Conservation (phyloP, 305 asterid species). For the Fraxinus albicans region DNA sequence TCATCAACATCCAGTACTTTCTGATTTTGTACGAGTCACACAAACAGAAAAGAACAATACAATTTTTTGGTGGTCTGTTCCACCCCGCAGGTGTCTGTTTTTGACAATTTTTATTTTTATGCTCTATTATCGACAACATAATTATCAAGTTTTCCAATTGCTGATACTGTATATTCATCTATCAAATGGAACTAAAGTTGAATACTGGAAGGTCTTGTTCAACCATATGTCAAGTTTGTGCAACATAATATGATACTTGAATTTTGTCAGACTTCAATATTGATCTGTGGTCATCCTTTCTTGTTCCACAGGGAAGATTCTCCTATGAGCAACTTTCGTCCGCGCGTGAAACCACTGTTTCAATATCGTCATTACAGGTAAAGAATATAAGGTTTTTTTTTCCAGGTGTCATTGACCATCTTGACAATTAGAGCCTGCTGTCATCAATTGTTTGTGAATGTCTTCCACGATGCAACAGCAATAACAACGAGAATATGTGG, state of each 20-base stretch:
- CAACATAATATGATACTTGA: constrained; percentile 20
- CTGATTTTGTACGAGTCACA: constrained; percentile 2
- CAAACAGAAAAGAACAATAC: constrained; percentile 6
- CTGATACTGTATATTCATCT: constrained; percentile 15
- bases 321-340: constrained; percentile 79
- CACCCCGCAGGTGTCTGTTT: background rate
- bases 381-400: constrained; percentile 21
- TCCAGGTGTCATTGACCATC: constrained; percentile 12
- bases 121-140: background rate
- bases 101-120: constrained; percentile 6
- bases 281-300: constrained; percentile 25
- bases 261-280: constrained; percentile 16
- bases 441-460: constrained; percentile 7
- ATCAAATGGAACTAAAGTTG: constrained; percentile 21
- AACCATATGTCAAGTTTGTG: constrained; percentile 5
- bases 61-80: constrained; percentile 7
- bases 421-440: background rate
- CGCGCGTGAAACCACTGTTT: constrained; percentile 89
- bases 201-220: constrained; percentile 16
- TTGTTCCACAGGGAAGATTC: constrained; percentile 84
- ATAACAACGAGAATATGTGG: background rate
- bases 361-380: constrained; percentile 99
- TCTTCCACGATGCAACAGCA: background rate
- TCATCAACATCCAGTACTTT: constrained; percentile 2
- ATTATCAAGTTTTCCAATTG: constrained; percentile 19